phyloP scores from a whole-genome alignment of 768 basidiomycete genomes.

The Astraeus odoratus region DNA sequence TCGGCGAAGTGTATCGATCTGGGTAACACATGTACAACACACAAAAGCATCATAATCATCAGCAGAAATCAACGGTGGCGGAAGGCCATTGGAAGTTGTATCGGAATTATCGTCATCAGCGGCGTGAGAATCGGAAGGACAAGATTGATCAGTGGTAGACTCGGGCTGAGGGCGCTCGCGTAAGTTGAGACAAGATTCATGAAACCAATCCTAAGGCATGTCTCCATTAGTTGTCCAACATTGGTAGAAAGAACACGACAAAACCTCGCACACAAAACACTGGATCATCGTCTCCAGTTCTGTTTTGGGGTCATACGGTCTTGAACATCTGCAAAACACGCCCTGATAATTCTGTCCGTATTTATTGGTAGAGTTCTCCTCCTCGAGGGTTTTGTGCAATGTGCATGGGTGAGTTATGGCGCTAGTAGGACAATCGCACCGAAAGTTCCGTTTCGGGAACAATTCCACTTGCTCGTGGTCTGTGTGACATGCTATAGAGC shows the following conservation, averaged over 20 bases:
- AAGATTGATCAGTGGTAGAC: conserved; percentile 19
- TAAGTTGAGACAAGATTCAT: conserved; percentile 82
- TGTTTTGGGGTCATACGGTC: conserved; percentile 61
- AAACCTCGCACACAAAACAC: conserved; percentile 78
- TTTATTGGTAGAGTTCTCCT: conserved; percentile 48
- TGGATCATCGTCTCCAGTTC: conserved; percentile 87
- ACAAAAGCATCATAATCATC: conserved; percentile 71
- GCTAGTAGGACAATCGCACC: conserved; percentile 78
- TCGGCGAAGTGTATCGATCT: conserved; percentile 43
- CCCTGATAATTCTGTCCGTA: conserved; percentile 73
- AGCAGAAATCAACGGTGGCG: conserved; percentile 60
- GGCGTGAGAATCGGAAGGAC: not conserved
- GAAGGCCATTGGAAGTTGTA: conserved; percentile 56
- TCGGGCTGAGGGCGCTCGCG: conserved; percentile 50
- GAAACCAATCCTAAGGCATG: conserved; percentile 72
- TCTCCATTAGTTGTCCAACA: conserved; percentile 1
- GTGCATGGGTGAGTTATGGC: conserved; percentile 56
- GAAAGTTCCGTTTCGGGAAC: conserved; percentile 78
- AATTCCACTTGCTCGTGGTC: conserved; percentile 83
- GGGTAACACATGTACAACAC: conserved; percentile 61
- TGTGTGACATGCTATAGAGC: conserved; percentile 82
- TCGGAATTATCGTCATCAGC: conserved; percentile 50
- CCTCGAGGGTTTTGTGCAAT: conserved; percentile 48
- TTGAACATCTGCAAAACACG: conserved; percentile 68
- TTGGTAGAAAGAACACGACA: not conserved